phyloP scores from a whole-genome alignment of 192 early-diverging fungal species.

The Coemansia sp. region DNA sequence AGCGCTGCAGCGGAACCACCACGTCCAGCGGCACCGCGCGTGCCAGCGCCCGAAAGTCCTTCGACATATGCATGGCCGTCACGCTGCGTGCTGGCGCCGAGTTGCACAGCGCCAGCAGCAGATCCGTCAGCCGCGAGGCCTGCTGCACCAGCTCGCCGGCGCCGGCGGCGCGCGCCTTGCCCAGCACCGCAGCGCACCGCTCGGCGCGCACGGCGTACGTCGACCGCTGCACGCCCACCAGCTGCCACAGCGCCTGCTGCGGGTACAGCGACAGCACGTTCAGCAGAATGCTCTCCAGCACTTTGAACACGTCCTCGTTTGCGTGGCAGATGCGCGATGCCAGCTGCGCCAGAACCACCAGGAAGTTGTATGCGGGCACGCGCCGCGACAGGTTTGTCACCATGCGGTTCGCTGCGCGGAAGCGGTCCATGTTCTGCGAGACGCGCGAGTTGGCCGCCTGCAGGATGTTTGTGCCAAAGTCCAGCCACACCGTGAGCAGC shows the following conservation, averaged over 20 bases:
- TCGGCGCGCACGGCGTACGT: slow-evolving; percentile 60
- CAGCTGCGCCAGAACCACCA: slow-evolving; percentile 82
- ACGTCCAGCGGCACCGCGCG: slow-evolving; percentile 57
- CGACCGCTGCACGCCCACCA: slow-evolving; percentile 71
- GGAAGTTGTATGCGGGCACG: slow-evolving; percentile 67
- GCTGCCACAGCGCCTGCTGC: slow-evolving; percentile 85
- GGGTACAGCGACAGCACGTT: slow-evolving; percentile 71
- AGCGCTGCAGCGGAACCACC: slow-evolving; percentile 75
- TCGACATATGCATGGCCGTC: slow-evolving; percentile 62
- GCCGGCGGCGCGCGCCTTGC: slow-evolving; percentile 55
- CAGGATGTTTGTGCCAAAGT: slow-evolving; percentile 55
- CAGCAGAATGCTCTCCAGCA: slow-evolving; percentile 70
- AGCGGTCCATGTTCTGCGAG: slow-evolving; percentile 40
- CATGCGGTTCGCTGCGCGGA: slow-evolving; percentile 54
- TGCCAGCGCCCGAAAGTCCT: slow-evolving; percentile 59
- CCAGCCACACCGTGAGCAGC: slow-evolving; percentile 83
- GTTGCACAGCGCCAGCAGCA: slow-evolving; percentile 78
- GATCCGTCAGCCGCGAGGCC: slow-evolving; percentile 63
- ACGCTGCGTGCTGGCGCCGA: slow-evolving; percentile 56
- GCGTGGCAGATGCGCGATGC: slow-evolving; percentile 81
- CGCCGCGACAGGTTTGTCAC: slow-evolving; percentile 56
- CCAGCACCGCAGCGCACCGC: slow-evolving; percentile 64
- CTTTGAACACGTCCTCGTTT: slow-evolving; percentile 61
- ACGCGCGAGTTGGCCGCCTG: slow-evolving; percentile 36
- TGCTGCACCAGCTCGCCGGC: slow-evolving; percentile 57